Evolutionary conservation across 306 rosid species (phyloP).

Genomic region (Vigna nakashimae): DNA sequence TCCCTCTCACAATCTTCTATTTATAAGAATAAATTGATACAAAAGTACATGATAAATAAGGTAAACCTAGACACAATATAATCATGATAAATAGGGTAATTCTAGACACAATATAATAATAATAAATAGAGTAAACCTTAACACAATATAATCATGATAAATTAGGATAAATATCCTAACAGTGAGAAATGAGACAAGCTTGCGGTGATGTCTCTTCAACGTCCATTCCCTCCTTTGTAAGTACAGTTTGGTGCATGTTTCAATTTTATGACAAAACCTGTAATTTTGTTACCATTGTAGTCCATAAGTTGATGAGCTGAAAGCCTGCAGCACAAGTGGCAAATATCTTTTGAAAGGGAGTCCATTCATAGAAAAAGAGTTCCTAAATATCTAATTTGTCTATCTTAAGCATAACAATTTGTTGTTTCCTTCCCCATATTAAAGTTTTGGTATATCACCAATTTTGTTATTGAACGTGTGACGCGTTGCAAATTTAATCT

Average conservation of each 20-base stretch:
- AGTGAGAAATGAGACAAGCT: neutral
- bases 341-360: neutral
- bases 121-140: accelerated
- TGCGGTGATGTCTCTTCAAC: neutral
- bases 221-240: neutral
- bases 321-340: neutral
- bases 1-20: no score
- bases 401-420: neutral
- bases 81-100: no score
- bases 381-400: neutral
- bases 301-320: constrained; percentile 14
- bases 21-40: no score
- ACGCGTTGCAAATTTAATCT: no score
- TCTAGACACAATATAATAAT: no score
- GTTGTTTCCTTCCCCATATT: neutral
- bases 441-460: neutral
- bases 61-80: no score
- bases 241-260: constrained; percentile 13
- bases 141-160: no score
- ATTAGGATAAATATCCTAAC: no score
- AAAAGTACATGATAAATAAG: no score
- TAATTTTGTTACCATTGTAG: neutral
- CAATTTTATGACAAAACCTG: constrained; percentile 8
- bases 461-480: no score
- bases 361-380: neutral